Conservation (phyloP, 805 yeast genomes). For the Myxozyma sirexii region DNA sequence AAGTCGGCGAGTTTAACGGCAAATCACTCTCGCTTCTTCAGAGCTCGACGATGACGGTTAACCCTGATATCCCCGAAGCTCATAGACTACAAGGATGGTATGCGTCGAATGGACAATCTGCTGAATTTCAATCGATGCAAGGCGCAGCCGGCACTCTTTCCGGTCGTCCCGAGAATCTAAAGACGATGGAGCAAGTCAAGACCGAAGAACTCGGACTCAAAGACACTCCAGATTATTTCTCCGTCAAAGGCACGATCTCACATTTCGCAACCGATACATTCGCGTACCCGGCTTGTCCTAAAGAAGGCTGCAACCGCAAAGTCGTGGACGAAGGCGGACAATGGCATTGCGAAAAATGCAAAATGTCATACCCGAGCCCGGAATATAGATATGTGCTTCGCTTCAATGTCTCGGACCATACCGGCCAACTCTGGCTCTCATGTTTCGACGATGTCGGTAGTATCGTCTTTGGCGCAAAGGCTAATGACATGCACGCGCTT, state of each 20-base stretch:
- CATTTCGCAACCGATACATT: slow-evolving; percentile 74
- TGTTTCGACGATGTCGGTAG: slow-evolving; percentile 84
- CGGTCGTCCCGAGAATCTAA: slow-evolving; percentile 57
- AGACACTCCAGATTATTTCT: slow-evolving; percentile 80
- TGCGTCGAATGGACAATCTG: slow-evolving; percentile 71
- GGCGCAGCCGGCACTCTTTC: slow-evolving; percentile 47
- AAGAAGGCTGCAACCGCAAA: slow-evolving; percentile 79
- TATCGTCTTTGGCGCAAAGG: slow-evolving; percentile 66
- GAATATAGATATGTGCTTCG: slow-evolving; percentile 77
- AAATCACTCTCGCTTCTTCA: slow-evolving; percentile 79
- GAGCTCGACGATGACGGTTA: slow-evolving; percentile 70
- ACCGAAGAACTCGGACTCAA: slow-evolving; percentile 67
- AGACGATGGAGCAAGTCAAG: slow-evolving; percentile 66
- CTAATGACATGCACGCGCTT: slow-evolving; percentile 54
- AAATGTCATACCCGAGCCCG: slow-evolving; percentile 67
- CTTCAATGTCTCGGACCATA: slow-evolving; percentile 72
- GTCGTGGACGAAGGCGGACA: slow-evolving; percentile 68
- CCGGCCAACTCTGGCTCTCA: slow-evolving; percentile 85
- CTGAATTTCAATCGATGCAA: slow-evolving; percentile 58
- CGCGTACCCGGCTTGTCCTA: slow-evolving; percentile 86
- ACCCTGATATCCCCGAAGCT: slow-evolving; percentile 90
- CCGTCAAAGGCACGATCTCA: slow-evolving; percentile 71
- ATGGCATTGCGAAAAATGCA: slow-evolving; percentile 95
- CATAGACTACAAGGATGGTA: slow-evolving; percentile 93
- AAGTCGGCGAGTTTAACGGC: slow-evolving; percentile 86